phyloP scores from a whole-genome alignment of 176 grass and related monocot species.

The Poa pratensis region DNA sequence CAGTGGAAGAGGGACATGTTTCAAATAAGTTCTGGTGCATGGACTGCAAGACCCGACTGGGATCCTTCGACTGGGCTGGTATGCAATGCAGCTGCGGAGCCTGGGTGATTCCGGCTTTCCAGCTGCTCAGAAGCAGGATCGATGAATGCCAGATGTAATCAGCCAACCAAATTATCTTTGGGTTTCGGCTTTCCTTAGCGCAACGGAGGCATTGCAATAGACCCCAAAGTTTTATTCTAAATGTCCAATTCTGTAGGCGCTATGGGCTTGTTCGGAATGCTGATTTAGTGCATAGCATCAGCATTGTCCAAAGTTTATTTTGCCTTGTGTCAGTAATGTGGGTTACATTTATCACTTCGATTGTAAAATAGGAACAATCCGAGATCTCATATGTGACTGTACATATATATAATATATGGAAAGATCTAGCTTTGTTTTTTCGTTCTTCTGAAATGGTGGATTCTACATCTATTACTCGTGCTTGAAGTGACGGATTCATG shows the following conservation, averaged over 20 bases:
- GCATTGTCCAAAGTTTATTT: not conserved
- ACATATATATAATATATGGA: too few relatives aligned
- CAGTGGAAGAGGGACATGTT: slow-evolving; percentile 73
- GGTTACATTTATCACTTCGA: too few relatives aligned
- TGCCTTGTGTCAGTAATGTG: not conserved
- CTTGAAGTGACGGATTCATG: too few relatives aligned
- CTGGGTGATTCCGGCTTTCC: slow-evolving; percentile 94
- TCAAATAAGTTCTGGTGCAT: slow-evolving; percentile 77
- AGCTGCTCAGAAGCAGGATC: slow-evolving; percentile 78
- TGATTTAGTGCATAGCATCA: not conserved
- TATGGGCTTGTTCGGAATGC: not conserved
- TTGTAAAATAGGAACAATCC: too few relatives aligned
- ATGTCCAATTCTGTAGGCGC: not conserved
- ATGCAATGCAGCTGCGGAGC: slow-evolving; percentile 82
- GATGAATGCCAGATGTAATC: slow-evolving; percentile 60
- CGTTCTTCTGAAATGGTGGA: too few relatives aligned
- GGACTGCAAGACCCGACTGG: slow-evolving; percentile 77
- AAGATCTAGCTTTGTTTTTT: too few relatives aligned
- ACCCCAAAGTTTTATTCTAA: not conserved
- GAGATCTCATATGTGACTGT: too few relatives aligned
- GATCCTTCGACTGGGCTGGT: slow-evolving; percentile 84
- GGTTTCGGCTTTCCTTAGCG: not conserved
- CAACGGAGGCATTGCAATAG: not conserved
- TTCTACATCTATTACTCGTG: too few relatives aligned
- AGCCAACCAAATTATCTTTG: not conserved